Evolutionary conservation across 495 filamentous ascomycete genomes (phyloP), one percentile per base, ranked within the genome.

Genomic region (Talaromyces thailandensis): DNA sequence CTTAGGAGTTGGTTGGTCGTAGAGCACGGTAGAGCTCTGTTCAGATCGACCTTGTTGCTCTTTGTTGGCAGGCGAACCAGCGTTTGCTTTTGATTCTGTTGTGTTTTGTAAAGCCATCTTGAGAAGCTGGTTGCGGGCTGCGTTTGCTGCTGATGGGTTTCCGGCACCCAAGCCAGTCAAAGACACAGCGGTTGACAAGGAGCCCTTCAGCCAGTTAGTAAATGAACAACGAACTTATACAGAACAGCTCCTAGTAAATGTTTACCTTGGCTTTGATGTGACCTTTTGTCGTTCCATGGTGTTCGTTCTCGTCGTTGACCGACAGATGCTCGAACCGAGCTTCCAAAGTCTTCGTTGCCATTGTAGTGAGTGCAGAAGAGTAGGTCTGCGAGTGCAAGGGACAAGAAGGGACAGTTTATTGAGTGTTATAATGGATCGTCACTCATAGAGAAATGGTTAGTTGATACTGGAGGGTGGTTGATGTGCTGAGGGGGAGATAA

Each of bases 71-170:
- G 77, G 67, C 8, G 67, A 37, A 31, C 69, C 31, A 62, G 72
- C 61, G 68, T 82, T 85, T 48, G 75, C 73, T 69, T 76, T 82
- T 65, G 78, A 72, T 25, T 82, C 81, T 69, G 83, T 86, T 63
- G 76, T 86, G 56, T 92, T 86, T 73, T 93, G 90, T 28, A 94
- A 77, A 28, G 91, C 91, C 45, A 93, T 81, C 71, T 94, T 96
- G 66, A 90, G 82, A 51, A 93, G 81, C 66, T 90, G 88, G 23
- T 85, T 79, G 51, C 88, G 79, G 67, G 79, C 86, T n/a, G 81
- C 71, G 69, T 80, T 84, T 59, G 84, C 84, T 29, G 77, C 69
- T 40, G 87, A 67, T 65, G 84, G 82, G 43, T 76, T 73, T 6
- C 67, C 69, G 16, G 81, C 74, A 35, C 82, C 79, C 40, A 81